A percentile compares a stretch with the other conserved stretches of the same genome.
Evolutionary conservation across 2,329 filamentous ascomycete genomes (phyloP).

Genomic region (Fusarium oxysporum): DNA sequence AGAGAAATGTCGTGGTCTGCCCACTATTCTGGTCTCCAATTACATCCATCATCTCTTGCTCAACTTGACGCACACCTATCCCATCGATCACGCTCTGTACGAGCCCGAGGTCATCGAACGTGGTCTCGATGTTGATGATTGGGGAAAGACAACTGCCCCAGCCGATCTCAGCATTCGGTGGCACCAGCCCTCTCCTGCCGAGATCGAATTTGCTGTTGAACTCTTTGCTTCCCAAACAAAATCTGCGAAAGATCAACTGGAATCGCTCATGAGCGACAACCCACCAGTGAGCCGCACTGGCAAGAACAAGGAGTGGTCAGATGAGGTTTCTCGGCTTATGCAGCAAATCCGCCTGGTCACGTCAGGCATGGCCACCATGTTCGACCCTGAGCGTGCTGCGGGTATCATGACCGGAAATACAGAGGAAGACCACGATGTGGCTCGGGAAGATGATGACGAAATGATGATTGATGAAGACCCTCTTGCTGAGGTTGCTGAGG

Average conservation of each 20-base stretch:
- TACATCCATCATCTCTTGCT: slow-evolving; percentile 96
- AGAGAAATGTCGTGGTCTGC: slow-evolving; percentile 90
- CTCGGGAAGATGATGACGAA: slow-evolving; percentile 60
- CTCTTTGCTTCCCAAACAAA: slow-evolving; percentile 87
- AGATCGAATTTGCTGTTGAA: slow-evolving; percentile 89
- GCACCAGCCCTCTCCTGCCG: slow-evolving; percentile 84
- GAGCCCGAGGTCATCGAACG: slow-evolving; percentile 78
- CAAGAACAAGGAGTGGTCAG: slow-evolving; percentile 98
- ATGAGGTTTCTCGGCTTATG: slow-evolving; percentile 91
- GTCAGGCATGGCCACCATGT: slow-evolving; percentile 89
- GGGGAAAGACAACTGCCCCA: slow-evolving; percentile 83
- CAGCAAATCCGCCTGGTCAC: slow-evolving; percentile 89
- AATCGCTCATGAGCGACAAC: slow-evolving; percentile 82
- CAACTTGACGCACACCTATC: slow-evolving; percentile 94
- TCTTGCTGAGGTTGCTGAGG: slow-evolving; percentile 74
- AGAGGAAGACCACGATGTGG: slow-evolving; percentile 65
- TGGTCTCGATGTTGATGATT: slow-evolving; percentile 82
- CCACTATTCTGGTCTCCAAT: slow-evolving; percentile 96
- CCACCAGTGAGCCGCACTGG: slow-evolving; percentile 89
- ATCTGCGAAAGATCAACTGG: slow-evolving; percentile 79
- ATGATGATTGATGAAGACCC: slow-evolving; percentile 62
- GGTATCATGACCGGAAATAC: slow-evolving; percentile 58
- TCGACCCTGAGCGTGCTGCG: slow-evolving; percentile 81
- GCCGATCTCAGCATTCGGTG: slow-evolving; percentile 85
- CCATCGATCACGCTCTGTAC: slow-evolving; percentile 88